These are phyloP conservation scores for Acer negundo DNA, from an alignment of 345 rosid species.

Conservation along the genomic window DNA sequence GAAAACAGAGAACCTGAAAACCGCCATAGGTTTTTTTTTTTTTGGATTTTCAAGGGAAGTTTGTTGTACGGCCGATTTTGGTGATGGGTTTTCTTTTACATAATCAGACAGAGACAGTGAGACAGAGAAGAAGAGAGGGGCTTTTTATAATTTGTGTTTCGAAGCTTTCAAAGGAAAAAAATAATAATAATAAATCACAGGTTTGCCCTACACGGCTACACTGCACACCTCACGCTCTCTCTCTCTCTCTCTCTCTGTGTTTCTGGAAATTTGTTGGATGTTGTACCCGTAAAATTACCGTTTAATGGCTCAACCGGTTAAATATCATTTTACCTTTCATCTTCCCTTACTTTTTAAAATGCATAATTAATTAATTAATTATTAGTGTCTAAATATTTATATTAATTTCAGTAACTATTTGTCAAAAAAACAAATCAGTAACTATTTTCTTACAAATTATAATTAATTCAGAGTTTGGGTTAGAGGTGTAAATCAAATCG, in stretches of 20 bases:
- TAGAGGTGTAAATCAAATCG: no score
- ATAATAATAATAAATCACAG: neutral
- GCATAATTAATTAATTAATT: no score
- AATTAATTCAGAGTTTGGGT: no score
- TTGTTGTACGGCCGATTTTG: neutral
- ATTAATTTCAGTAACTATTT: neutral
- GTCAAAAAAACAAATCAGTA: no score
- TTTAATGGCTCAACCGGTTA: slow-evolving; percentile 12
- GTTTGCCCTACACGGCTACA: neutral
- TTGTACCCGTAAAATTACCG: slow-evolving; percentile 5
- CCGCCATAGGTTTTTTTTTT: slow-evolving; percentile 16
- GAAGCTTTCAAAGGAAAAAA: neutral
- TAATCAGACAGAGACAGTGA: neutral
- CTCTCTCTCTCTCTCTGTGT: neutral
- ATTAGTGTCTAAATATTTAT: no score
- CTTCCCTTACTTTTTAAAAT: no score
- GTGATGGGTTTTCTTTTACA: neutral
- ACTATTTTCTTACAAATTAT: no score
- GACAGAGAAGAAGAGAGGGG: slow-evolving; percentile 4
- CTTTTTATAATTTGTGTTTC: neutral
- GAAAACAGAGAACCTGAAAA: slow-evolving; percentile 25
- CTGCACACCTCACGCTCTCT: neutral
- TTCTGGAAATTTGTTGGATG: neutral
- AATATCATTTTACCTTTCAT: no score
- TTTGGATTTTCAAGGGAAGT: neutral